Base-by-base conservation (phyloP, 2,329 filamentous ascomycete genomes). In the Cladosporium austrohemisphaericum region DNA sequence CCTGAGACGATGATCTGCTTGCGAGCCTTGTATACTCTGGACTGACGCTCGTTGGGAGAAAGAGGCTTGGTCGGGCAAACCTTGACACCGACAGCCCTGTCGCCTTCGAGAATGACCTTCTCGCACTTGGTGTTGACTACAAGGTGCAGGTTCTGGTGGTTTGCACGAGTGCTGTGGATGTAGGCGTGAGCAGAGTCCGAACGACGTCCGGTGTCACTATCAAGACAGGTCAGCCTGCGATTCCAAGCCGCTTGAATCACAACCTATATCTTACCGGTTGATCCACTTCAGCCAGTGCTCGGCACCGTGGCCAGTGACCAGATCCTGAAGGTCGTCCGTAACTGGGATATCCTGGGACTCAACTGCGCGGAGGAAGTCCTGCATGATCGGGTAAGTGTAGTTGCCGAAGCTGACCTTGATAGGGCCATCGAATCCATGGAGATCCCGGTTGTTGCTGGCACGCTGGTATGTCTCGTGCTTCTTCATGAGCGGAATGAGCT, bases 271-370 rank as follows among this genome's bases (percentile, higher is more conserved):
- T n/a, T 46, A 46, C 43, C 43, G 43, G 63, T 91, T 86, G 67
- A 3, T 64, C 63, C 4, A 80, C 69, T 52, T 76, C 80, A 68
- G 59, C 68, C 71, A 71, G 62, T 91, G 66, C 62, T 71, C 53
- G 25, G 61, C 52, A 16, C 66, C 46, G 14, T 49, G 46, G 37
- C 68, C 65, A 50, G 67, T 68, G 14, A 52, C 46, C 20, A 50
- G 19, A 31, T 50, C 41, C 26, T 50, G 48, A 10, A 45, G 40
- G 40, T 50, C 48, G 18, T 44, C 48, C 86, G 86, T 87, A 10
- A 80, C 75, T 0, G 82, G 86, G 51, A 90, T 88, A 16, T 81
- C 86, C 63, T 88, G 85, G 0, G 83, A 84, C 60, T 89, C 85
- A 3, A 80, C 74, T 13, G 85, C 84, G 16, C 44, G 44, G 13